Conservation (phyloP, 2,329 filamentous ascomycete species). For the Paraphaeosphaeria minitans region DNA sequence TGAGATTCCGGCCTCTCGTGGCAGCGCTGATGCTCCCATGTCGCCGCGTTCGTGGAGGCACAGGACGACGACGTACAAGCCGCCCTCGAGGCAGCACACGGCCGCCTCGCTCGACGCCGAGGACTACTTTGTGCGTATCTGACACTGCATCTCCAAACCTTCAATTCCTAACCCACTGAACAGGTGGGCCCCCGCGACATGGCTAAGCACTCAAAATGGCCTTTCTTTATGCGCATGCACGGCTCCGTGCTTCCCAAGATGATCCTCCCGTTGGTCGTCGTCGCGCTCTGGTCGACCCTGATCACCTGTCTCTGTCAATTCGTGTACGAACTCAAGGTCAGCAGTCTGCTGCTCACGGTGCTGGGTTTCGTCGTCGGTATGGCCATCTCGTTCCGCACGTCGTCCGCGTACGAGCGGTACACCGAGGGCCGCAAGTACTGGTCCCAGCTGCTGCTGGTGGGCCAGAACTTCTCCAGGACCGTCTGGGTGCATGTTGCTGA, state of each 20-base stretch:
- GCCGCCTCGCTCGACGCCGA: constrained; percentile 52
- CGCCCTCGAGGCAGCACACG: constrained; percentile 36
- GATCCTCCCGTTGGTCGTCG: constrained; percentile 69
- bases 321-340: constrained; percentile 60
- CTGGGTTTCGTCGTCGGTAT: constrained; percentile 82
- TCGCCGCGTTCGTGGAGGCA: constrained; percentile 43
- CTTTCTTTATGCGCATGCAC: constrained; percentile 75
- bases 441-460: constrained; percentile 61
- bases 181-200: constrained; percentile 69
- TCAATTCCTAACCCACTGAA: constrained; percentile 14
- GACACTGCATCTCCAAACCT: not conserved
- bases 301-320: constrained; percentile 60
- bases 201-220: constrained; percentile 76
- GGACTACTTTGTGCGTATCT: constrained; percentile 63
- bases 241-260: constrained; percentile 76
- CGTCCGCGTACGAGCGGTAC: constrained; percentile 75
- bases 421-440: constrained; percentile 67
- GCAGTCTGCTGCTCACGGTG: constrained; percentile 73
- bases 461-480: constrained; percentile 66
- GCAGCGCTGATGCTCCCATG: constrained; percentile 26
- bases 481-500: constrained; percentile 81
- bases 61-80: constrained; percentile 32
- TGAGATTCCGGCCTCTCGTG: constrained; percentile 31
- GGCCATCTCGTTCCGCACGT: constrained; percentile 76
- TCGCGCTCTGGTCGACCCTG: constrained; percentile 68